Evolutionary conservation across 2,329 filamentous ascomycete genomes (phyloP).

Genomic region (Coniella lustricola): DNA sequence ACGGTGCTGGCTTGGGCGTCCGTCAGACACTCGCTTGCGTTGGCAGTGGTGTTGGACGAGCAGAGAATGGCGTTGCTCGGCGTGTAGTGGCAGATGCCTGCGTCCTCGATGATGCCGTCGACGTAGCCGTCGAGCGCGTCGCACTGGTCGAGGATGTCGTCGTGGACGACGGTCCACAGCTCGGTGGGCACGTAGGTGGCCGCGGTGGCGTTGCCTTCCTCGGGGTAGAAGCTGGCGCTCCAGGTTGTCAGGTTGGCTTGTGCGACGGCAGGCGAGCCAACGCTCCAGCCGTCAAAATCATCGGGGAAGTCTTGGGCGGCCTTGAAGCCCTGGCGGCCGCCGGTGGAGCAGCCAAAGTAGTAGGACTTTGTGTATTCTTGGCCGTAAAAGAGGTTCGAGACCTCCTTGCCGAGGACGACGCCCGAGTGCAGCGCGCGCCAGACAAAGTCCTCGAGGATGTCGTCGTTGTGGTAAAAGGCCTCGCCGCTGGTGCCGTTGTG

Average conservation of each 20-base stretch:
- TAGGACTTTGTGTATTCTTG: constrained; percentile 38
- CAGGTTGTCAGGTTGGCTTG: constrained; percentile 37
- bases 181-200: constrained; percentile 17
- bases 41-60: background rate
- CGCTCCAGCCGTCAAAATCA: constrained; percentile 50
- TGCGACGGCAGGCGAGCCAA: constrained; percentile 45
- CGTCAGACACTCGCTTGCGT: constrained; percentile 27
- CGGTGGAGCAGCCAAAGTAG: constrained; percentile 51
- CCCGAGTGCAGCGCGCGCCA: constrained; percentile 40
- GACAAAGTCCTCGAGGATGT: constrained; percentile 31
- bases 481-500: constrained; percentile 35
- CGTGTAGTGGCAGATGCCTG: constrained; percentile 32
- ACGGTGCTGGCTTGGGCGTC: constrained; percentile 22
- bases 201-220: constrained; percentile 34
- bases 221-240: constrained; percentile 40
- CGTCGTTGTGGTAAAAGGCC: constrained; percentile 29
- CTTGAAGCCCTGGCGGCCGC: constrained; percentile 50
- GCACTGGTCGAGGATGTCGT: constrained; percentile 42
- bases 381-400: constrained; percentile 42
- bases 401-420: constrained; percentile 37
- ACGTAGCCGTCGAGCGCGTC: constrained; percentile 41
- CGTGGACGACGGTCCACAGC: constrained; percentile 37
- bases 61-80: constrained; percentile 30
- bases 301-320: constrained; percentile 44
- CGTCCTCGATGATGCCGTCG: constrained; percentile 43